Evolutionary conservation across 78 protist species (phyloP).

Genomic region (Dictyostelium firmibasis): DNA sequence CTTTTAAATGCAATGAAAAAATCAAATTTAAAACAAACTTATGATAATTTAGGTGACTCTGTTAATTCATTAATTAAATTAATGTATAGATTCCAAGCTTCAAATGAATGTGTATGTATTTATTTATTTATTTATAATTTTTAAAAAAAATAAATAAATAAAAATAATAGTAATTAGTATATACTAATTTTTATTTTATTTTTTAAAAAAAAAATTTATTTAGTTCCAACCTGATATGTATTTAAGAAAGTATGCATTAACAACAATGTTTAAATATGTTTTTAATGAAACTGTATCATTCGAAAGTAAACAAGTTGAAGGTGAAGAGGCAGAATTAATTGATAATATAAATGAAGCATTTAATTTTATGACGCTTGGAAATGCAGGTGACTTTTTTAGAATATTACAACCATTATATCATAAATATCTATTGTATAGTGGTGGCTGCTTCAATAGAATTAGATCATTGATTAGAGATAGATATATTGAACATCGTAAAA

Average conservation of each 20-base stretch:
- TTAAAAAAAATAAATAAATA: no score
- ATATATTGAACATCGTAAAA: background rate
- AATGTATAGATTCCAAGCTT: background rate
- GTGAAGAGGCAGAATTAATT: background rate
- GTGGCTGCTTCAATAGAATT: background rate
- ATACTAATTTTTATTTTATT: background rate
- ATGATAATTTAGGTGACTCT: background rate
- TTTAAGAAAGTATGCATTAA: slow-evolving; percentile 17
- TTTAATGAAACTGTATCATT: slow-evolving; percentile 30
- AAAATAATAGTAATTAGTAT: no score
- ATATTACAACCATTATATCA: background rate
- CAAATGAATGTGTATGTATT: background rate
- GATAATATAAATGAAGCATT: slow-evolving; percentile 4
- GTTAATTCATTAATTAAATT: background rate
- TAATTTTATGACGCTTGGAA: slow-evolving; percentile 13
- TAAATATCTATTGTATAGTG: background rate
- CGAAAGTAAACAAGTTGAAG: background rate
- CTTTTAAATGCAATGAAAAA: slow-evolving; percentile 21
- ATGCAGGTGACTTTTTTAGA: background rate
- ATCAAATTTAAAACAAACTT: slow-evolving; percentile 19
- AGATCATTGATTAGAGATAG: background rate
- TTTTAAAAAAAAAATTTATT: no score
- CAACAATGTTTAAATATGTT: slow-evolving; percentile 9
- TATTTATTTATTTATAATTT: background rate
- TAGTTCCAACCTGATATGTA: slow-evolving; percentile 13